Evolutionary conservation across 768 basidiomycete species (phyloP), one percentile per base, ranked within the genome.

Genomic region (Bullera alba): DNA sequence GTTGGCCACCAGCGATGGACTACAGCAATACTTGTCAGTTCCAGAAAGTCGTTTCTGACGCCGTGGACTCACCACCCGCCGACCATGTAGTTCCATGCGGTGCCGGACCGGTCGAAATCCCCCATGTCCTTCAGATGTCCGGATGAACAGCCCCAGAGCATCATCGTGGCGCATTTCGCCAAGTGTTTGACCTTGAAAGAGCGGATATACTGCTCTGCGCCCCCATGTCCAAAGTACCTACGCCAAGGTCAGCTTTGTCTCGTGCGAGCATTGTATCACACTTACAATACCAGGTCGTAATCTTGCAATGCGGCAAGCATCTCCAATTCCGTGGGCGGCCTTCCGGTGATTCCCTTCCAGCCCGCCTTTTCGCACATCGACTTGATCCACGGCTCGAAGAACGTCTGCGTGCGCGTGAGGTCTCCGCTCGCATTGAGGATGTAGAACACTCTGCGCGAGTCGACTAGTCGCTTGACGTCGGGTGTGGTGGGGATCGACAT

Each of bases 101-200:
- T 96, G 17, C 95, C 95, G 14, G 81, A 79, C 8, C 87, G 78
- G 64, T 97, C 95, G 62, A 91, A 92, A 58, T 95, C 89, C 3
- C 95, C 95, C 82, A 88, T 87, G 42, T 93, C 87, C 48, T 80
- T 79, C 55, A 99, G 71, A 1, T 80, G 74, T 8, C 93, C 95
- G 0, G 92, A 96, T 0, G 95, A 99, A 76, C 95, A 99, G 0
- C 95, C 95, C 95, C 93, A 99, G 2, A 99, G 79, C 88, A 97
- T 91, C 1, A 87, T 86, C 14, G 85, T 84, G 5, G 95, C 92
- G 67, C 95, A 97, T n/a, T 79, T 77, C 1, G 80, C 79, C 28
- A 97, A 77, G 52, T 84, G 80, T 6, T 87, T 79, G 46, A 99
- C 81, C 62, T 84, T 86, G 69, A 87, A 84, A 2, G 90, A 87